phyloP scores from a whole-genome alignment of 2,329 filamentous ascomycete genomes.

The Zymoseptoria crescenta region DNA sequence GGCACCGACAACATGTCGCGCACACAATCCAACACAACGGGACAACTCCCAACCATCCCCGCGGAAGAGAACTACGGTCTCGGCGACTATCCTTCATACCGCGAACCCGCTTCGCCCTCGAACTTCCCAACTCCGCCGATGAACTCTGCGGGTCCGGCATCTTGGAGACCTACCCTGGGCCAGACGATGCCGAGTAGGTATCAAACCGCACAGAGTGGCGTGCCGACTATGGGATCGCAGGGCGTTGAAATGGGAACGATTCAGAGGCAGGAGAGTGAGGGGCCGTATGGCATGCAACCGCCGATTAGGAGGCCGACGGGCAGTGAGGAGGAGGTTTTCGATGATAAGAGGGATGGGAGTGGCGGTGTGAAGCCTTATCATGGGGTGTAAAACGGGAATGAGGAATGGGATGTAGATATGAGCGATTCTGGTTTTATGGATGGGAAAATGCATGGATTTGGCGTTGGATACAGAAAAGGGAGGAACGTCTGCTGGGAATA shows the following conservation, averaged over 20 bases:
- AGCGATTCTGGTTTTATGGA: background rate
- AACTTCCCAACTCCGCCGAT: background rate
- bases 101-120: background rate
- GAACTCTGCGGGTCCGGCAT: background rate
- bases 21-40: background rate
- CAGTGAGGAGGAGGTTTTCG: constrained; percentile 9
- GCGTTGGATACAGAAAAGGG: background rate
- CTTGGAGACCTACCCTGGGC: background rate
- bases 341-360: constrained; percentile 11
- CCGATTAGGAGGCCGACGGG: background rate
- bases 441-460: background rate
- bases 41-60: constrained; percentile 17
- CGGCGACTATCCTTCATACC: background rate
- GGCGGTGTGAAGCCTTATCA: constrained; percentile 14
- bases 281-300: background rate
- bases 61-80: constrained; percentile 20
- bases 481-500: background rate
- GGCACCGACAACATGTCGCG: constrained; percentile 15
- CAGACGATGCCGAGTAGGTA: constrained; percentile 2
- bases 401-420: background rate
- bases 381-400: constrained; percentile 10
- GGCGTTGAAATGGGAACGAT: constrained; percentile 19
- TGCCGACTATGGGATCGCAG: constrained; percentile 6
- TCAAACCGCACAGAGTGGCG: constrained; percentile 8
- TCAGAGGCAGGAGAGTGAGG: background rate